A percentile compares a stretch with the other conserved stretches of the same genome.
Conservation (phyloP, 345 rosid genomes). For the Balakata baccata region DNA sequence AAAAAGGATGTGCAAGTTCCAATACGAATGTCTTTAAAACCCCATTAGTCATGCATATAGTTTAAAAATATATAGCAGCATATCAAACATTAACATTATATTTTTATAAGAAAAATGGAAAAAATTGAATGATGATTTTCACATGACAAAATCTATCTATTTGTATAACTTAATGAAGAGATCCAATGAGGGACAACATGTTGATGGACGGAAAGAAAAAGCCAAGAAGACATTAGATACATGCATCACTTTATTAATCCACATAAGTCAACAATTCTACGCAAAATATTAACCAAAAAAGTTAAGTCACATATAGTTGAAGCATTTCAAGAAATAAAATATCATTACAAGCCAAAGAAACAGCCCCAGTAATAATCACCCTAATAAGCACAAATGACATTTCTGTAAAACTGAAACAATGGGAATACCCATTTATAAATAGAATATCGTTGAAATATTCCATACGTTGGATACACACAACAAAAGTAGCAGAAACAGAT, state of each 20-base stretch:
- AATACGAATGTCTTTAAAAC: neutral
- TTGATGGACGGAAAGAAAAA: conserved; percentile 24
- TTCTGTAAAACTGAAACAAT: conserved; percentile 1
- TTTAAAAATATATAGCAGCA: conserved; percentile 10
- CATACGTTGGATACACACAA: conserved; percentile 17
- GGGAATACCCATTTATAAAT: neutral
- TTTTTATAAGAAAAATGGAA: conserved; percentile 11
- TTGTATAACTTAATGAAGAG: conserved; percentile 3
- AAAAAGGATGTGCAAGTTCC: neutral
- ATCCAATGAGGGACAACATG: conserved; percentile 24
- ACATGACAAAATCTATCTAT: conserved; percentile 22
- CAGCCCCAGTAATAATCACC: too few species aligned
- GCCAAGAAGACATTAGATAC: conserved; percentile 18
- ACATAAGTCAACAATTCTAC: conserved; percentile 23
- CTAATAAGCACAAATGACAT: conserved; percentile 9
- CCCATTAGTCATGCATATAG: neutral
- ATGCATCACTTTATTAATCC: conserved; percentile 19
- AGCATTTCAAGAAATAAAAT: conserved; percentile 22
- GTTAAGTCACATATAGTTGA: conserved; percentile 17
- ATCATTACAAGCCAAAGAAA: conserved; percentile 22
- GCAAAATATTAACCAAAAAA: conserved; percentile 21
- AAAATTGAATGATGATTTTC: conserved; percentile 8
- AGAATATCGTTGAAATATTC: conserved; percentile 11
- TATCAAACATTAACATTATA: conserved; percentile 4
- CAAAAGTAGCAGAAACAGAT: neutral